Evolutionary conservation across 257 asterid genomes (phyloP).

Genomic region (Primulina eburnea): DNA sequence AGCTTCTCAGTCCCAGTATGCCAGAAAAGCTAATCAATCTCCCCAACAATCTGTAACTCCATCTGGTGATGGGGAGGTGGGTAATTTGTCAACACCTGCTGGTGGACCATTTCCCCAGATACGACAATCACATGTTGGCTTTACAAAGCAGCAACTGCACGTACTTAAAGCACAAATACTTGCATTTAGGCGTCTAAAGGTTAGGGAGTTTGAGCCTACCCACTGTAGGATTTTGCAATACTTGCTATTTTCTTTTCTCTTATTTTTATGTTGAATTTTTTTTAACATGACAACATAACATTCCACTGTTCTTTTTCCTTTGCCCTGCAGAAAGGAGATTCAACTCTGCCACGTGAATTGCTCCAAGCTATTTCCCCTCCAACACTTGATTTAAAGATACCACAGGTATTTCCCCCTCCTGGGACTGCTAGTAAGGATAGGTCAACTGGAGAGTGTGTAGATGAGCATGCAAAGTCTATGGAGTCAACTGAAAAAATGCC

Average conservation of each 20-base stretch:
- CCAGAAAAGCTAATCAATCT: slow-evolving; percentile 54
- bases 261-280: slow-evolving; percentile 9
- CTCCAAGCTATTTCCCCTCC: slow-evolving; percentile 92
- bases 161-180: slow-evolving; percentile 98
- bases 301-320: slow-evolving; percentile 25
- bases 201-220: slow-evolving; percentile 25
- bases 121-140: slow-evolving; percentile 57
- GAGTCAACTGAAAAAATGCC: slow-evolving; percentile 59
- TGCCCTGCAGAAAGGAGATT: slow-evolving; percentile 82
- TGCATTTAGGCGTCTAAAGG: slow-evolving; percentile 98
- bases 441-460: slow-evolving; percentile 45
- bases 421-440: slow-evolving; percentile 51
- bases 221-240: slow-evolving; percentile 16
- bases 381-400: slow-evolving; percentile 65
- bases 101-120: slow-evolving; percentile 43
- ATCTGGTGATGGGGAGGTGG: slow-evolving; percentile 56
- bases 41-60: slow-evolving; percentile 60
- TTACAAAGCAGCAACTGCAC: slow-evolving; percentile 90
- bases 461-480: slow-evolving; percentile 46
- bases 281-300: neutral
- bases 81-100: slow-evolving; percentile 55
- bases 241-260: slow-evolving; percentile 6
- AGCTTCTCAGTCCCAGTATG: slow-evolving; percentile 54
- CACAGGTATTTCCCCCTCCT: slow-evolving; percentile 44
- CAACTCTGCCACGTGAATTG: slow-evolving; percentile 81